These are phyloP conservation scores for Backusella tuberculispora DNA, from an alignment of 192 early-diverging fungal genomes.

Conservation along the genomic window DNA sequence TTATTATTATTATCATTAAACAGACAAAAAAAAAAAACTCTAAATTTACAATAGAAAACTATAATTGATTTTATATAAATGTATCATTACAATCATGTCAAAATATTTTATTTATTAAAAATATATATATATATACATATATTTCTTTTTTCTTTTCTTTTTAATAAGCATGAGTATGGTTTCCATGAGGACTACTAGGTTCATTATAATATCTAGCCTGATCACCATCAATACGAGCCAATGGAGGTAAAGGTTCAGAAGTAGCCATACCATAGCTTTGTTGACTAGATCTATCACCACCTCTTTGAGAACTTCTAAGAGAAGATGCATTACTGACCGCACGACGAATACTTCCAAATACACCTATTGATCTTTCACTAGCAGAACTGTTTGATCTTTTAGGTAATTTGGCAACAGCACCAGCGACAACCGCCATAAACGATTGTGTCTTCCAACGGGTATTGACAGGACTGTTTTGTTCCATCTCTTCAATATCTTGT, in stretches of 20 bases:
- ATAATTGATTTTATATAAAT: too few relatives aligned
- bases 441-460: slow-evolving; percentile 39
- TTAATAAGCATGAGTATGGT: slow-evolving; percentile 30
- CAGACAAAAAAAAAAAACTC: too few relatives aligned
- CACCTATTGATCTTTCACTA: background rate
- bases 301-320: background rate
- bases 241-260: slow-evolving; percentile 21
- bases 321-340: slow-evolving; percentile 34
- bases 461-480: slow-evolving; percentile 22
- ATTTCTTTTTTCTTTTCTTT: background rate
- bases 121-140: too few relatives aligned
- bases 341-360: slow-evolving; percentile 31
- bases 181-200: background rate
- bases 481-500: slow-evolving; percentile 20
- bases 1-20: too few relatives aligned
- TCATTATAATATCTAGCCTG: background rate
- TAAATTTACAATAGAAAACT: too few relatives aligned
- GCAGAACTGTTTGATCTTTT: slow-evolving; percentile 15
- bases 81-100: too few relatives aligned
- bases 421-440: slow-evolving; percentile 41
- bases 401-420: slow-evolving; percentile 38
- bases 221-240: slow-evolving; percentile 36
- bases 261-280: slow-evolving; percentile 34
- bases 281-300: slow-evolving; percentile 2
- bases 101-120: slow-evolving; percentile 14